Base-by-base conservation (phyloP, 2,329 filamentous ascomycete species). In the Orbilia javanica region DNA sequence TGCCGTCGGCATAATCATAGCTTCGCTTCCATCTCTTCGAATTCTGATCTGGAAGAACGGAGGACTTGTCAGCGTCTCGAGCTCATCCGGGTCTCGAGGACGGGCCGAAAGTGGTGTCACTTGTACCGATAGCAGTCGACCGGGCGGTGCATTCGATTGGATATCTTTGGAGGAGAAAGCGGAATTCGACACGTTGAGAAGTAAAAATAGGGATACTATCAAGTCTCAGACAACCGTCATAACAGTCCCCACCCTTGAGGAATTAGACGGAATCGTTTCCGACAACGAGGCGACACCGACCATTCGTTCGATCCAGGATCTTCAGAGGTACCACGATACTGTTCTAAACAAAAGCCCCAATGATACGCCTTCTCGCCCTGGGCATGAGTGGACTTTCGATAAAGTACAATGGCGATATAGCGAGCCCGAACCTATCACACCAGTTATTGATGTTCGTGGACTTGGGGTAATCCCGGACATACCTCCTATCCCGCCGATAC, bases 361-460 rank as follows among this genome's bases (percentile, higher is more conserved):
- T 31, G 62, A 78, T 15, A 39, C 63, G 0, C 57, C 74, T 13
- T n/a, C 53, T 2, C 39, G 63, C 13, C 20, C 52, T 15, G 34
- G 34, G 3, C 67, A 77, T 31, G 74, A 78, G 36, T 78, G 74
- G 74, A 65, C 67, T 6, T 78, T 78, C 15, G 74, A 78, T 18
- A 78, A 78, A 34, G 74, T 72, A 5, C 74, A 78, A 34, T 78
- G 74, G 74, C 67, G 74, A 27, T 78, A 78, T 39, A 78, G 62
- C 44, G 74, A 78, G 29, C 67, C 74, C 2, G 67, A 72, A 20
- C 74, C 74, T 3, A 44, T 50, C 3, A 71, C 62, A 13, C 73
- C 74, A 10, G 55, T 60, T n/a, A 78, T 78, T 11, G 66, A 55
- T 29, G 42, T 78, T n/a, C 46, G 72, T 27, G 67, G 74, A 7